Evolutionary conservation across 192 early-diverging fungal genomes (phyloP).

Genomic region (Thamnidium elegans): DNA sequence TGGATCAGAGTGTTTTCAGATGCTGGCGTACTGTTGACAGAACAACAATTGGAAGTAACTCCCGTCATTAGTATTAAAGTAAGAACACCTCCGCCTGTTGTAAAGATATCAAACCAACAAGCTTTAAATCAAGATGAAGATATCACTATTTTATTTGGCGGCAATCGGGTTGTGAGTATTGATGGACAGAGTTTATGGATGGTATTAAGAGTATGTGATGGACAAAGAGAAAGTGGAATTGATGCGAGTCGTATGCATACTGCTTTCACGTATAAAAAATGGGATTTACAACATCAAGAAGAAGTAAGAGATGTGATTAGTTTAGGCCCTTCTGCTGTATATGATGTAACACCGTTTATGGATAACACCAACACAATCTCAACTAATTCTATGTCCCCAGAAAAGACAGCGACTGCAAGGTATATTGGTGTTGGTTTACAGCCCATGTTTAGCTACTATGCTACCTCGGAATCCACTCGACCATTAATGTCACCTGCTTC

Average conservation of each 20-base stretch:
- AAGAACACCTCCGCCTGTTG: slow-evolving; percentile 33
- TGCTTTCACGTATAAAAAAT: slow-evolving; percentile 53
- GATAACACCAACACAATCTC: not conserved
- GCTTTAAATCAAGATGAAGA: slow-evolving; percentile 46
- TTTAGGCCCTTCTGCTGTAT: slow-evolving; percentile 29
- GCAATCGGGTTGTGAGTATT: slow-evolving; percentile 51
- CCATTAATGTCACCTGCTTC: slow-evolving; percentile 51
- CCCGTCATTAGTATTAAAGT: slow-evolving; percentile 48
- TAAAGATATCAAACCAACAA: slow-evolving; percentile 23
- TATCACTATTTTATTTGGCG: slow-evolving; percentile 50
- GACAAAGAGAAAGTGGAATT: slow-evolving; percentile 29
- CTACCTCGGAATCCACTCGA: slow-evolving; percentile 44
- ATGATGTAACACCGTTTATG: not conserved
- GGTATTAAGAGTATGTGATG: slow-evolving; percentile 47
- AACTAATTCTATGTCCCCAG: not conserved
- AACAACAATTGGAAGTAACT: slow-evolving; percentile 48
- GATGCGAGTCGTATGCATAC: slow-evolving; percentile 30
- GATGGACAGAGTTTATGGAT: slow-evolving; percentile 57
- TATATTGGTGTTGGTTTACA: slow-evolving; percentile 56
- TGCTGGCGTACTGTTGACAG: slow-evolving; percentile 41
- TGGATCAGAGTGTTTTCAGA: slow-evolving; percentile 53
- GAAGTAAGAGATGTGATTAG: slow-evolving; percentile 45
- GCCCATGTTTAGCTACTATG: slow-evolving; percentile 57
- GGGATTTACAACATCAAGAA: slow-evolving; percentile 47
- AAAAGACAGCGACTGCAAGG: slow-evolving; percentile 35